These are phyloP conservation scores for Marchantia polymorpha DNA, from an alignment of 225 moss, liverwort and hornwort species.

Conservation along the genomic window DNA sequence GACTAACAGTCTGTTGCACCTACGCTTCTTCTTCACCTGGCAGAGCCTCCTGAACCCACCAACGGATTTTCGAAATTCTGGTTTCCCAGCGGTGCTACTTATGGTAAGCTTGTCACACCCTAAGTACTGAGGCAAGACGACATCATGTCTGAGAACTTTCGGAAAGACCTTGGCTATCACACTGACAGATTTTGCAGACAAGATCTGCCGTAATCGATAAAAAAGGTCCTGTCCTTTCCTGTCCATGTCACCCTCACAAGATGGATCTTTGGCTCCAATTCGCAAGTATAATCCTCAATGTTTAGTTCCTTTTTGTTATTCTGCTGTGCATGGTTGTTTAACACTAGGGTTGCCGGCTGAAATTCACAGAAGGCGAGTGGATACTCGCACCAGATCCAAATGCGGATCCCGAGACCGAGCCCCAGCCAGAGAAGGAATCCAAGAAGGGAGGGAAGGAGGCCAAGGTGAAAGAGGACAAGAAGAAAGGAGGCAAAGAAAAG, in stretches of 20 bases:
- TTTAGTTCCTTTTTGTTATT: no score
- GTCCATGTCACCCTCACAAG: not conserved
- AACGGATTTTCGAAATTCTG: constrained; percentile 30
- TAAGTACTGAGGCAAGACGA: not conserved
- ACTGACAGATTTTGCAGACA: not conserved
- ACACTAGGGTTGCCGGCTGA: not conserved
- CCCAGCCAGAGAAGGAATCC: not conserved
- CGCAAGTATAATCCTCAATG: not conserved
- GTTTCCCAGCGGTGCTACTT: constrained; percentile 35
- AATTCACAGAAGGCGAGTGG: constrained; percentile 38
- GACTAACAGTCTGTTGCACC: not conserved
- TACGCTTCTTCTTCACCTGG: not conserved
- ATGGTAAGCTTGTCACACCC: constrained; percentile 9
- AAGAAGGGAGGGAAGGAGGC: constrained; percentile 25
- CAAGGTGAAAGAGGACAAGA: constrained; percentile 9
- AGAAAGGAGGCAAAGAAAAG: constrained; percentile 16
- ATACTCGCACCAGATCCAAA: constrained; percentile 26
- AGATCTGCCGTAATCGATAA: not conserved
- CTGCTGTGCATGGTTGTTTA: not conserved
- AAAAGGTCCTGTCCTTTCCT: not conserved
- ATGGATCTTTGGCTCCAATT: not conserved
- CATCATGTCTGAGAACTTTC: not conserved
- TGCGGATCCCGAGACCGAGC: not conserved
- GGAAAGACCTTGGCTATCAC: not conserved
- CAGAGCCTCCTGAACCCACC: constrained; percentile 4